Base-by-base conservation (phyloP, 257 asterid genomes). In the Solanum gandarillasii region DNA sequence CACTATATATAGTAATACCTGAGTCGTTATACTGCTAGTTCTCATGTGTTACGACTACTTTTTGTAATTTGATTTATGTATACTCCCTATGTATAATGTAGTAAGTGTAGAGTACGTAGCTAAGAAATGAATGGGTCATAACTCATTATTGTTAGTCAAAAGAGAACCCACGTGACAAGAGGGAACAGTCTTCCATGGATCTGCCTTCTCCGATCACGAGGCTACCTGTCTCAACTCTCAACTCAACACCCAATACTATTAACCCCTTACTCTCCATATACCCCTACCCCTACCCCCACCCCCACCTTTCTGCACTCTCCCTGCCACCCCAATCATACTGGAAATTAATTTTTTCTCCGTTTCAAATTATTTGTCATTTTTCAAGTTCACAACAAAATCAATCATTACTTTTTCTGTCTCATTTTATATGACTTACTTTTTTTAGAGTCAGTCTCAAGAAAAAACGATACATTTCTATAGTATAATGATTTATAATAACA, bases 141-240 rank as follows among this genome's bases (percentile, higher is more conserved):
- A 52, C 10, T 52, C 27, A 92, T 62, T 23, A 62, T 62, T 88
- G 93, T 95, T 91, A 91, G 98, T 96, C 98, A 95, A 96, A 95
- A 93, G 96, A 93, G 98, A 92, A 88, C 88, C 94, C 98, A 95
- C 98, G 98, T 96, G 98, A 96, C 93, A 88, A 90, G 89, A 84
- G 93, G 98, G 98, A 93, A 92, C 98, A 96, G 98, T 95, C 98
- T 95, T 94, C 98, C 95, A 95, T 93, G 95, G 98, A 95, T 95
- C 96, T 95, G 97, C 93, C 93, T 88, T 95, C 98, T 81, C 95
- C 98, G 96, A 96, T 96, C 98, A 95, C 98, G 98, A 95, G 95
- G 98, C 90, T 88, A 87, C 85, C 84, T 91, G 82, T 85, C 84
- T 79, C 65, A 79, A 41, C 25, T 46, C 68, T 81, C 68, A 79